Evolutionary conservation across 1,284 basidiomycete genomes (phyloP).

Genomic region (Pseudomicrostroma phylloplanum): DNA sequence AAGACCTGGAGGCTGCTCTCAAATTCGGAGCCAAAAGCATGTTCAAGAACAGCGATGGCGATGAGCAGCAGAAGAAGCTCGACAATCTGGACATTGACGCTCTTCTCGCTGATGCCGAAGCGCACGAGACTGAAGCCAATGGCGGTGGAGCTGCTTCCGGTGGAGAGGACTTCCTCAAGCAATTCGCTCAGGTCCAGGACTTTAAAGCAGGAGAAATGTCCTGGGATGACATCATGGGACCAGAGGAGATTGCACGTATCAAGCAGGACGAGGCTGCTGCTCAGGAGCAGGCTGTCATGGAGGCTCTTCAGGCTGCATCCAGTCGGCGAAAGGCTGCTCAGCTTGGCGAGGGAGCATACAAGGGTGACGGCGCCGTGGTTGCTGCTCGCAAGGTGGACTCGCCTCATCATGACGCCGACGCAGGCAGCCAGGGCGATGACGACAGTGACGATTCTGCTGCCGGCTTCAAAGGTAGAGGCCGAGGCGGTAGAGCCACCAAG

Average conservation of each 20-base stretch:
- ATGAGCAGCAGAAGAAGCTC: conserved; percentile 81
- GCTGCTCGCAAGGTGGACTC: not conserved
- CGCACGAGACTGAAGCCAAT: conserved; percentile 80
- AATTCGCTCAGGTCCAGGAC: conserved; percentile 92
- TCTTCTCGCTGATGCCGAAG: conserved; percentile 91
- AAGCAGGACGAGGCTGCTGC: conserved; percentile 61
- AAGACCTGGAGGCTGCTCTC: conserved; percentile 94
- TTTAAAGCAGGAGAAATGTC: conserved; percentile 88
- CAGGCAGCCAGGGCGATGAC: conserved; percentile 69
- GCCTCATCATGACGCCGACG: conserved; percentile 16
- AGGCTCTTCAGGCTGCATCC: conserved; percentile 56
- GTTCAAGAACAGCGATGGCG: conserved; percentile 69
- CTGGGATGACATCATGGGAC: conserved; percentile 98
- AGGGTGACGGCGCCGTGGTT: conserved; percentile 46
- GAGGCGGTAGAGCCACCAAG: conserved; percentile 8
- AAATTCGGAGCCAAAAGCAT: conserved; percentile 99
- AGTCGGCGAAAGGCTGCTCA: conserved; percentile 64
- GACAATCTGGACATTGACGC: conserved; percentile 99
- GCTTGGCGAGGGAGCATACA: conserved; percentile 66
- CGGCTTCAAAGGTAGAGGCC: not conserved
- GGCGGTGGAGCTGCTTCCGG: conserved; percentile 72
- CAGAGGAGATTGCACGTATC: conserved; percentile 69
- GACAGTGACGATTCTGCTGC: conserved; percentile 40
- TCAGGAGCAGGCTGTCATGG: conserved; percentile 59
- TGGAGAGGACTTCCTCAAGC: conserved; percentile 90